Percentiles rank a stretch among this genome's conserved stretches.
Conservation (phyloP, 2,329 filamentous ascomycete species). For the Beauveria sp. region DNA sequence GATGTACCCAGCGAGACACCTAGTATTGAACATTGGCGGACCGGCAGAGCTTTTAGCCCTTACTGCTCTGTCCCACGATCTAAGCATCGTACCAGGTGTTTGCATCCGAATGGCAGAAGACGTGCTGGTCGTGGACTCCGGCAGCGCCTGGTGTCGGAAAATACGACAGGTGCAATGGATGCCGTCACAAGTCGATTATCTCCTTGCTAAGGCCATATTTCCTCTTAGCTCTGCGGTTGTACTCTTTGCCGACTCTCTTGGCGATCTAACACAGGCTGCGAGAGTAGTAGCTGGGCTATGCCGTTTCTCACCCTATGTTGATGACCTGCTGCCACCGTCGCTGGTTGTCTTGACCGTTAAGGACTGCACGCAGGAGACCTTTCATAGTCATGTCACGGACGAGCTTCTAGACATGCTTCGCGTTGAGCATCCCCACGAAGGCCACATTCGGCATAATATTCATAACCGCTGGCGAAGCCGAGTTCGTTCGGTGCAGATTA, state of each 20-base stretch:
- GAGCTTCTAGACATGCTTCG: background rate
- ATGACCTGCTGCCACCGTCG: background rate
- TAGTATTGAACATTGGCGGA: background rate
- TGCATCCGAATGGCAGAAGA: background rate
- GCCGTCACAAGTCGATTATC: background rate
- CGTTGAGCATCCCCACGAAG: background rate
- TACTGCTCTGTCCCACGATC: background rate
- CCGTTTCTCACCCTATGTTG: background rate
- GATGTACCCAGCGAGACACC: background rate
- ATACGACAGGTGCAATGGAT: background rate
- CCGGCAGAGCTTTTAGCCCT: background rate
- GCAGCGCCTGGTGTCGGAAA: background rate
- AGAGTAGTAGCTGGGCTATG: background rate
- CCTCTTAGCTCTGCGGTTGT: background rate
- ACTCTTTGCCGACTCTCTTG: background rate
- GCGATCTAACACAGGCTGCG: background rate
- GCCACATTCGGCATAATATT: background rate
- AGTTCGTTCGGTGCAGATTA: background rate
- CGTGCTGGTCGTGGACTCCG: background rate
- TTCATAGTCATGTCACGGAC: background rate
- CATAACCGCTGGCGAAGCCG: background rate
- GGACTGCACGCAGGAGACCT: background rate
- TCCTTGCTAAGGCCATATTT: background rate
- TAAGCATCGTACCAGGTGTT: background rate
- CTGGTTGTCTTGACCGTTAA: background rate